Conservation (phyloP, 2,329 filamentous ascomycete genomes). For the Ceratocystis huliohia region DNA sequence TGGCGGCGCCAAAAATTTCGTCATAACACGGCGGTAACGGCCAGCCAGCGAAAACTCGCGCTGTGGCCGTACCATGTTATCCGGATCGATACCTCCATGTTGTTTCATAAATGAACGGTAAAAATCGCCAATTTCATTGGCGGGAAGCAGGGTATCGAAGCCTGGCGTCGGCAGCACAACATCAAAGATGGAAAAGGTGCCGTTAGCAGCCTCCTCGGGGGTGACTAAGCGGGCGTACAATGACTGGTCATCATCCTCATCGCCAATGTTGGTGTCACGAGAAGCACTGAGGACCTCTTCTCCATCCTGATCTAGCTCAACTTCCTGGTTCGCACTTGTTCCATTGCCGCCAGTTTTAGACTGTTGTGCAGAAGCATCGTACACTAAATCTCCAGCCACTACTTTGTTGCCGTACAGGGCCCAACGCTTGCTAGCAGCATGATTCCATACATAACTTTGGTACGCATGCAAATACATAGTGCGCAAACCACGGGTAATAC, state of each 20-base stretch:
- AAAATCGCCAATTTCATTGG: slow-evolving; percentile 69
- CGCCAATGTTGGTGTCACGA: slow-evolving; percentile 35
- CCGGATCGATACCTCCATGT: slow-evolving; percentile 68
- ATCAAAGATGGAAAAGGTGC: slow-evolving; percentile 71
- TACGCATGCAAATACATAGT: slow-evolving; percentile 97
- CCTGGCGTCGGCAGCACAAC: slow-evolving; percentile 86
- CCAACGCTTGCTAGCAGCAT: slow-evolving; percentile 69
- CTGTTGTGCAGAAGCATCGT: slow-evolving; percentile 32
- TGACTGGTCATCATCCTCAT: slow-evolving; percentile 34
- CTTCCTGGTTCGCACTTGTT: slow-evolving; percentile 27
- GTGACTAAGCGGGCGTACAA: slow-evolving; percentile 58
- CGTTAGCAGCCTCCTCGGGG: slow-evolving; percentile 63
- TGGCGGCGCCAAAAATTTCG: slow-evolving; percentile 52
- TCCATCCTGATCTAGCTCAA: slow-evolving; percentile 31
- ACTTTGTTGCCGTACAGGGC: slow-evolving; percentile 58
- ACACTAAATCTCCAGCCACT: slow-evolving; percentile 72
- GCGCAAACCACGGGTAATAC: slow-evolving; percentile 68
- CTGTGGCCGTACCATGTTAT: slow-evolving; percentile 74
- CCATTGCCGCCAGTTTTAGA: neutral
- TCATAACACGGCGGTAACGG: slow-evolving; percentile 73
- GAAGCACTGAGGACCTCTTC: slow-evolving; percentile 43
- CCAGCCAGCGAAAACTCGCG: slow-evolving; percentile 82
- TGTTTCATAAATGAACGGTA: slow-evolving; percentile 81
- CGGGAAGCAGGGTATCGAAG: slow-evolving; percentile 76
- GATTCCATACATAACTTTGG: slow-evolving; percentile 91